A percentile compares a stretch with the other conserved stretches of the same genome.
Evolutionary conservation across 371 early-diverging fungal genomes (phyloP).

Genomic region (Smittium mucronatum): DNA sequence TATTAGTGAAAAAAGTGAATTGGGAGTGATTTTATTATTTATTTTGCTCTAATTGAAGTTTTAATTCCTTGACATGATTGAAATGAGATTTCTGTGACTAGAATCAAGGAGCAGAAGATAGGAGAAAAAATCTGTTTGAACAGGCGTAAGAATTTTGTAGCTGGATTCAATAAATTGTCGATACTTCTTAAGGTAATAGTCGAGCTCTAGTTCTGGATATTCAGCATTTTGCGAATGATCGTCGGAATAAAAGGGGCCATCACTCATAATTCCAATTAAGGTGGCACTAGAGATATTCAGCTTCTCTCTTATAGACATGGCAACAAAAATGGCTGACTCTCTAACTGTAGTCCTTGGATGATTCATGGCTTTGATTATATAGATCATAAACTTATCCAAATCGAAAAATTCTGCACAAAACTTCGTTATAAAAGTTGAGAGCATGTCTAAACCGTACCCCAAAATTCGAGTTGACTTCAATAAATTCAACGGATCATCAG

Average conservation of each 20-base stretch:
- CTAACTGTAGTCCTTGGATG: conserved; percentile 32
- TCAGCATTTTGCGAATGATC: too few species aligned
- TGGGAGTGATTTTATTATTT: too few species aligned
- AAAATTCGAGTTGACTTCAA: neutral
- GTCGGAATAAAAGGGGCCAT: too few species aligned
- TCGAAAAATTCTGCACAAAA: neutral
- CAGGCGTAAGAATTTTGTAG: neutral
- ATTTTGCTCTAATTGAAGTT: too few species aligned
- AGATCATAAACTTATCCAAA: conserved; percentile 19
- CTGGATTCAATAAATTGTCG: neutral
- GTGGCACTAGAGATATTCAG: conserved; percentile 16
- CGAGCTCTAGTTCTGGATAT: neutral
- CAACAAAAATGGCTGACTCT: conserved; percentile 26
- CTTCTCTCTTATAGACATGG: conserved; percentile 21
- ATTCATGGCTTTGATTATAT: conserved; percentile 19
- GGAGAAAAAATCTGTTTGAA: neutral
- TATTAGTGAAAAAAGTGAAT: too few species aligned
- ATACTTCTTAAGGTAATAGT: neutral
- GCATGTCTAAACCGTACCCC: neutral
- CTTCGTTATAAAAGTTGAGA: neutral
- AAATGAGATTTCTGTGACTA: neutral
- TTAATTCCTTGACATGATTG: too few species aligned
- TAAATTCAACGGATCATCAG: neutral
- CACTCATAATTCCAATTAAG: neutral
- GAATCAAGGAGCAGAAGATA: neutral